Evolutionary conservation across 1,284 basidiomycete genomes (phyloP), one percentile per base, ranked within the genome.

Genomic region (Cystobasidium slooffiae): DNA sequence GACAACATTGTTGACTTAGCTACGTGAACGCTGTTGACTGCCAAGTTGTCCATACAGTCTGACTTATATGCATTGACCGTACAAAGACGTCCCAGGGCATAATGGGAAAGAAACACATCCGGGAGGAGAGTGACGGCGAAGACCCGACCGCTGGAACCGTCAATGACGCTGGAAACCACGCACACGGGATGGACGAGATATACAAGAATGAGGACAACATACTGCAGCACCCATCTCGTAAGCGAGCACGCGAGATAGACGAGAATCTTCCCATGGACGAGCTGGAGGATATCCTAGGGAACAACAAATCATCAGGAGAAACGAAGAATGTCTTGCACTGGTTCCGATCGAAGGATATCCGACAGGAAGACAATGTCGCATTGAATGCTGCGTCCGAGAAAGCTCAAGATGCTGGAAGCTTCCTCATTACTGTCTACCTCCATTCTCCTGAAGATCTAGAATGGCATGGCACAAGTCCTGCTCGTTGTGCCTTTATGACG

Each of bases 401-500:
- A 53, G 67, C 67, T 22, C 16, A 44, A 46, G 31, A 44, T n/a
- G 62, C 43, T 2, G 51, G 37, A 22, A 37, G 39, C 53, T 12
- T 22, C 24, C 86, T 97, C 24, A 79, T 96, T 39, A 89, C 86
- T 0, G 81, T 96, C 16, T 93, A 92, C 80, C 83, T 92, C 31
- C 81, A 96, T 67, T 93, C 90, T 61, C 91, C 92, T 0, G 88
- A 90, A 75, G 94, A 96, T 80, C 95, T 90, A 78, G 82, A 86
- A 41, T 89, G 91, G 0, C 94, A 97, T 81, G 93, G 95, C 77
- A 85, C 91, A 75, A 87, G 90, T 73, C 83, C 89, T 1, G 86
- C 91, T 37, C 85, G 90, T 58, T 90, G 97, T 75, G 93, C 96
- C 81, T 96, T 97, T 78, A 87, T 89, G 5, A 85, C 97, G 41